Evolutionary conservation across 2,329 filamentous ascomycete genomes (phyloP).

Genomic region (Alternaria angustiovoidea): DNA sequence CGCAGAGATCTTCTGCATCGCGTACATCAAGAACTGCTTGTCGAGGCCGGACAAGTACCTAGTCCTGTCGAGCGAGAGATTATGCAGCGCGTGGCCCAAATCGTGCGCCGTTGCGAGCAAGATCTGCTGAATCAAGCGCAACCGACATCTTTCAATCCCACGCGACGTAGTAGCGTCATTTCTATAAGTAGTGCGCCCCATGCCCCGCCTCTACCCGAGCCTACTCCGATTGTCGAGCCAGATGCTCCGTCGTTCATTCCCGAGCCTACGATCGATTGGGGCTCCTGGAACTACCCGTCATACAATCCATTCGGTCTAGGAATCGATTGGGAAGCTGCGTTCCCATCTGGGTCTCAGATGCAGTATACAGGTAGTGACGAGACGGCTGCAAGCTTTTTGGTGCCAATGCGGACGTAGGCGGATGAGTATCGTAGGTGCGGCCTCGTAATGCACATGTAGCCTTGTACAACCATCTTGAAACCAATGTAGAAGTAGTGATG

Average conservation of each 20-base stretch:
- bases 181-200: constrained; percentile 13
- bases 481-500: not conserved
- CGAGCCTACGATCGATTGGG: constrained; percentile 12
- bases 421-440: not conserved
- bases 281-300: constrained; percentile 15
- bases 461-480: not conserved
- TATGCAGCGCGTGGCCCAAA: constrained; percentile 36
- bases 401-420: constrained; percentile 17
- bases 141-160: not conserved
- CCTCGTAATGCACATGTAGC: not conserved
- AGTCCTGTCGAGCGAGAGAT: constrained; percentile 37
- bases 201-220: constrained; percentile 1
- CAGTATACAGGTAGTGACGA: constrained; percentile 7
- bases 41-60: constrained; percentile 29
- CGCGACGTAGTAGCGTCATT: constrained; percentile 5
- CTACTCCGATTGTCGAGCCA: not conserved
- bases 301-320: constrained; percentile 18
- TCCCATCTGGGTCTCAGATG: constrained; percentile 19
- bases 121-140: constrained; percentile 30
- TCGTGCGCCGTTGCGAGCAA: constrained; percentile 38
- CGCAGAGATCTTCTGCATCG: constrained; percentile 46
- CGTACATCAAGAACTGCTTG: constrained; percentile 44
- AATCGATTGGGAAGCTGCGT: constrained; percentile 34
- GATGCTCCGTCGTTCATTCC: constrained; percentile 1
- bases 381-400: constrained; percentile 5